A percentile compares a stretch with the other conserved stretches of the same genome.
Conservation (phyloP, 257 asterid species). For the Buddleja alternifolia region DNA sequence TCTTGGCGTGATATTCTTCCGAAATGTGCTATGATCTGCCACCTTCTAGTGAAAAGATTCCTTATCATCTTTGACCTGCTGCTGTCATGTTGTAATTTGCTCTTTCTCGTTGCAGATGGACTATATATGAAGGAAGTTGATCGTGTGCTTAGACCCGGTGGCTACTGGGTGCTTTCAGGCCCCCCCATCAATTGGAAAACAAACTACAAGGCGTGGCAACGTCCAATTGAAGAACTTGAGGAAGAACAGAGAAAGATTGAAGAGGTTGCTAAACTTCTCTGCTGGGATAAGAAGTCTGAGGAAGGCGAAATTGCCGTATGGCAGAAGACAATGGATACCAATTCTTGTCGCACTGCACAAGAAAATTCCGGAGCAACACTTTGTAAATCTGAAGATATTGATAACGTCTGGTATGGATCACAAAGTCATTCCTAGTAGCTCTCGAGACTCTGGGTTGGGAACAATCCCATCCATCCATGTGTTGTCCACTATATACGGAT, state of each 20-base stretch:
- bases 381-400: conserved; percentile 47
- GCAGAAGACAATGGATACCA: conserved; percentile 49
- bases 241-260: conserved; percentile 61
- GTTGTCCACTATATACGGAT: too few species aligned
- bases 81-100: conserved; percentile 16
- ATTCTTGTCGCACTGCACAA: conserved; percentile 51
- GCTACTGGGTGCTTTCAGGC: conserved; percentile 74
- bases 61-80: conserved; percentile 10
- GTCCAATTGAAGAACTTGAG: conserved; percentile 54
- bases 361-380: conserved; percentile 48
- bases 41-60: neutral
- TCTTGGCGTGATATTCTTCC: neutral
- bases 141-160: conserved; percentile 72
- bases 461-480: too few species aligned
- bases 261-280: conserved; percentile 55
- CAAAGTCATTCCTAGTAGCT: too few species aligned
- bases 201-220: conserved; percentile 59
- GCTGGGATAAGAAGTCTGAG: conserved; percentile 66
- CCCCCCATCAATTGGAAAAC: conserved; percentile 67
- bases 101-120: conserved; percentile 50
- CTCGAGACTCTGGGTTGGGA: too few species aligned
- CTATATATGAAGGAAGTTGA: conserved; percentile 66
- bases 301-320: conserved; percentile 57
- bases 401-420: conserved; percentile 57
- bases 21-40: neutral